Evolutionary conservation across 2,329 filamentous ascomycete genomes (phyloP).

Genomic region (Paraphoma sp.): DNA sequence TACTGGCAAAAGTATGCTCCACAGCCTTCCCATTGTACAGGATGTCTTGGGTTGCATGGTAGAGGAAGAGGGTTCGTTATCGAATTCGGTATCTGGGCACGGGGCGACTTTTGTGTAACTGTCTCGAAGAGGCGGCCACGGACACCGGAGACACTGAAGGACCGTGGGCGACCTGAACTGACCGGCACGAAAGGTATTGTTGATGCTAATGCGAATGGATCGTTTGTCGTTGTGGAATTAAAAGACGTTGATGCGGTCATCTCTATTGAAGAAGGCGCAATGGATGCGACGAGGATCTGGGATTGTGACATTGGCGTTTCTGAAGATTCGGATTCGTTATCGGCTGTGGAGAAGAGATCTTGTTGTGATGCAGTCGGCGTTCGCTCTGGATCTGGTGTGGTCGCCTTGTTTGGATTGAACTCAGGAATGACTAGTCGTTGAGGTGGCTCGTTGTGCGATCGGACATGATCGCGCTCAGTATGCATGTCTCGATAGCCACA

Average conservation of each 20-base stretch:
- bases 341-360: conserved; percentile 28
- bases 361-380: conserved; percentile 31
- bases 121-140: conserved; percentile 39
- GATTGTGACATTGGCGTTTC: conserved; percentile 45
- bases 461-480: conserved; percentile 54
- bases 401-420: conserved; percentile 41
- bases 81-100: conserved; percentile 27
- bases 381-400: conserved; percentile 29
- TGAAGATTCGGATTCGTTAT: conserved; percentile 34
- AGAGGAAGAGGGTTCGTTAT: conserved; percentile 45
- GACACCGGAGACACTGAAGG: conserved; percentile 46
- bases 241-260: conserved; percentile 39
- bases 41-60: conserved; percentile 49
- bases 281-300: conserved; percentile 38
- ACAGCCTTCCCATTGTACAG: conserved; percentile 53
- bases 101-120: conserved; percentile 23
- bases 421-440: conserved; percentile 45
- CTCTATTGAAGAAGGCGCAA: conserved; percentile 28
- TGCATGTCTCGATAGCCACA: conserved; percentile 64
- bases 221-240: conserved; percentile 28
- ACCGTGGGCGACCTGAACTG: conserved; percentile 45
- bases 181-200: conserved; percentile 40
- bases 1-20: conserved; percentile 52
- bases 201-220: conserved; percentile 30
- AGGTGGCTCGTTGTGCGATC: conserved; percentile 41